Evolutionary conservation across 208 protist genomes (phyloP).

Genomic region (Tetramitus jugosus): DNA sequence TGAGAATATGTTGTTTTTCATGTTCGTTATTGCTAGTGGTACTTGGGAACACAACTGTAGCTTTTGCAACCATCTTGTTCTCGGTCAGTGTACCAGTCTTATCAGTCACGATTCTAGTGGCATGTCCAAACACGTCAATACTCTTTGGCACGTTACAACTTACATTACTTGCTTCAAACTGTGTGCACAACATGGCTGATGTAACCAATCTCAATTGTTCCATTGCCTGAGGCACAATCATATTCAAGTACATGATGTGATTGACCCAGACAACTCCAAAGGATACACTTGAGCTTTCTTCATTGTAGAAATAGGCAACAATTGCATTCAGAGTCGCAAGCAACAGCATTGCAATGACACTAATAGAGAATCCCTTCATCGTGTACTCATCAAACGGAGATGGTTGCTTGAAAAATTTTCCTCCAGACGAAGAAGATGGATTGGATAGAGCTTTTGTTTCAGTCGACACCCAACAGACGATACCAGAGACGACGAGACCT

Average conservation of each 20-base stretch:
- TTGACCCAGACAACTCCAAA: background rate
- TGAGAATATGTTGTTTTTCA: background rate
- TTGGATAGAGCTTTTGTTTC: background rate
- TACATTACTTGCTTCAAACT: background rate
- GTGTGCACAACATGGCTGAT: background rate
- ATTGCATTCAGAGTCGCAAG: background rate
- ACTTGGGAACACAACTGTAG: background rate
- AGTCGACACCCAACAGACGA: background rate
- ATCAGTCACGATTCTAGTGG: background rate
- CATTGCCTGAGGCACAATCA: constrained; percentile 13
- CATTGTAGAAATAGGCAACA: background rate
- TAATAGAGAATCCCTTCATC: background rate
- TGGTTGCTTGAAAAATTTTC: background rate
- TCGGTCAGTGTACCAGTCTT: constrained; percentile 12
- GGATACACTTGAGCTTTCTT: background rate
- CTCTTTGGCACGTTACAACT: background rate
- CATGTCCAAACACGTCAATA: background rate
- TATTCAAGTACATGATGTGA: constrained; percentile 19
- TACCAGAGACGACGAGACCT: background rate
- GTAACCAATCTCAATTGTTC: background rate
- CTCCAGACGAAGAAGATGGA: background rate
- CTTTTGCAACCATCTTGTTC: background rate
- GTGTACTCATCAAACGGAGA: constrained; percentile 10
- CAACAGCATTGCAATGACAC: background rate
- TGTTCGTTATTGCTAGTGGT: background rate